phyloP scores from a whole-genome alignment of 1,139 yeast genomes.

The Pneumocystis canis region DNA sequence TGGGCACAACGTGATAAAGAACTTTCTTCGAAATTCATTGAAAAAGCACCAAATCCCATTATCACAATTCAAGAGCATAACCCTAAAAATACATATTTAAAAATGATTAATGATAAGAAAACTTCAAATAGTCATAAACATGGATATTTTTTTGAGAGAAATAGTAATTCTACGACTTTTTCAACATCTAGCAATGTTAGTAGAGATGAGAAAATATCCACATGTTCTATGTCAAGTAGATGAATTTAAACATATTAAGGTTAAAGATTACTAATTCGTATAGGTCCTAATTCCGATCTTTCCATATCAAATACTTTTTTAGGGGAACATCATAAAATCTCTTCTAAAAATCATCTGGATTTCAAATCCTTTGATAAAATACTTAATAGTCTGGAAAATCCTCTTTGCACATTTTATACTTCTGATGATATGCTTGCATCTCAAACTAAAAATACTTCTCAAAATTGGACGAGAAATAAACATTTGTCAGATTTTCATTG shows the following conservation, averaged over 20 bases:
- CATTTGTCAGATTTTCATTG: background rate
- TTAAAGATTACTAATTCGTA: background rate
- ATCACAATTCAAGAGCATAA: background rate
- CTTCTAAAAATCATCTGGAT: background rate
- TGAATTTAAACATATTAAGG: no score
- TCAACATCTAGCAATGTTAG: background rate
- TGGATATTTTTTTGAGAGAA: background rate
- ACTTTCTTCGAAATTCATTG: background rate
- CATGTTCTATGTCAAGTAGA: background rate
- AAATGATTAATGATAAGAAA: background rate
- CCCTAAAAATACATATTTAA: background rate
- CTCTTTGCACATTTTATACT: background rate
- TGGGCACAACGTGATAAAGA: slow-evolving; percentile 3
- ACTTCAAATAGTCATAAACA: background rate
- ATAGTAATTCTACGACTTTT: background rate
- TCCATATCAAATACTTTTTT: background rate
- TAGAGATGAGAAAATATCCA: background rate
- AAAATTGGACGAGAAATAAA: background rate
- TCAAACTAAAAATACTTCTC: background rate
- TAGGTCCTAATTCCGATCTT: background rate
- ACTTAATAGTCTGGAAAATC: background rate
- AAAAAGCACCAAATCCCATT: background rate
- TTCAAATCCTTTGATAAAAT: background rate
- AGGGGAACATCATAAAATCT: background rate
- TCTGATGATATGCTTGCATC: background rate